These are phyloP conservation scores for Amniculicola lignicola DNA, from an alignment of 495 filamentous ascomycete species.

Conservation along the genomic window DNA sequence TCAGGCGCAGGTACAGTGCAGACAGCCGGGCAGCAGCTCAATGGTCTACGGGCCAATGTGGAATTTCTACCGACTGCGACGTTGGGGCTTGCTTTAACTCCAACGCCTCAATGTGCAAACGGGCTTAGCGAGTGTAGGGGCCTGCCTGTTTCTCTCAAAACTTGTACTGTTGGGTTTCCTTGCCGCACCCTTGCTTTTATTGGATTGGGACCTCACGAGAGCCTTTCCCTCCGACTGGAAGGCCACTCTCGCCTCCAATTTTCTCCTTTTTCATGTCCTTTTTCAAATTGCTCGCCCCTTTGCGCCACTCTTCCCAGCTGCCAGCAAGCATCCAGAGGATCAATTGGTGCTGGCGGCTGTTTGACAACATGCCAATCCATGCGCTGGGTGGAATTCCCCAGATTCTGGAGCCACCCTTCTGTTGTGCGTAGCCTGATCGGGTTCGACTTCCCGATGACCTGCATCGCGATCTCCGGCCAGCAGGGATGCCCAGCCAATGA, in stretches of 20 bases:
- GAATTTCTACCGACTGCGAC: no score
- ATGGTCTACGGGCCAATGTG: no score
- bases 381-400: conserved; percentile 4
- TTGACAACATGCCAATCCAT: background rate
- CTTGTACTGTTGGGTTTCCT: no score
- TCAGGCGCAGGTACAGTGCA: no score
- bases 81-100: no score
- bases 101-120: no score
- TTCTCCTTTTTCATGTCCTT: background rate
- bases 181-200: no score
- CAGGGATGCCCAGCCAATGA: background rate
- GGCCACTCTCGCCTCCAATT: background rate
- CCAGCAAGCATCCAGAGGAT: no score
- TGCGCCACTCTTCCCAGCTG: background rate
- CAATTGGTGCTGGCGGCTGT: no score
- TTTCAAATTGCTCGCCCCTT: background rate
- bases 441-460: conserved; percentile 15
- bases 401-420: background rate
- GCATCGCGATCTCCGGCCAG: conserved; percentile 1
- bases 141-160: no score
- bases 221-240: background rate
- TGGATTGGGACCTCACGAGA: background rate
- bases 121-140: no score
- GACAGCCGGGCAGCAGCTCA: no score
- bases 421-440: background rate